Percentiles rank a stretch among this genome's conserved stretches.
These are phyloP conservation scores for Sugiyamaella valdiviana DNA, from an alignment of 805 yeast genomes.

Conservation along the genomic window DNA sequence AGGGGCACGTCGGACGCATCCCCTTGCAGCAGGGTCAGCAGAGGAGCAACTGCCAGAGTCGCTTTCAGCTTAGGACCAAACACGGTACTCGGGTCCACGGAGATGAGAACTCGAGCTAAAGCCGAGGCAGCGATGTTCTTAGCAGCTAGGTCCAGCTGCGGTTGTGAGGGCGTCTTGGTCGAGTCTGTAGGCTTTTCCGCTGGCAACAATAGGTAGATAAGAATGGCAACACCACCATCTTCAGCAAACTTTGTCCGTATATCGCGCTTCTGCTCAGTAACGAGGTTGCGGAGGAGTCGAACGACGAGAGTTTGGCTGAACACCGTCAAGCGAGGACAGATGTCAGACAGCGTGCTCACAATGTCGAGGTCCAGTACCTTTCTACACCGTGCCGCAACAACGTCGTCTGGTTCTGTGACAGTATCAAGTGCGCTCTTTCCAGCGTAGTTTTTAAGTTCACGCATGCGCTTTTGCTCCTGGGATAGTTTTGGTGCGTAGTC, in stretches of 20 bases:
- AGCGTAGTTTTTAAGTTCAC: slow-evolving; percentile 26
- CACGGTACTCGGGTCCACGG: slow-evolving; percentile 31
- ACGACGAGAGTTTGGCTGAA: slow-evolving; percentile 26
- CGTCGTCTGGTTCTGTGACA: slow-evolving; percentile 18
- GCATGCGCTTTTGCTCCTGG: slow-evolving; percentile 26
- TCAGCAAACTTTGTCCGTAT: slow-evolving; percentile 26
- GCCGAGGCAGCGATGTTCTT: slow-evolving; percentile 26
- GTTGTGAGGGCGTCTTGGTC: background rate
- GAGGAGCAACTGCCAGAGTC: slow-evolving; percentile 28
- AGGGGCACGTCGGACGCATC: slow-evolving; percentile 24
- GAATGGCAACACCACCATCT: slow-evolving; percentile 33
- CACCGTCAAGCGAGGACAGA: slow-evolving; percentile 20
- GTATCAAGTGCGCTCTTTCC: slow-evolving; percentile 23
- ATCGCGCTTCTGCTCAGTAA: slow-evolving; percentile 18
- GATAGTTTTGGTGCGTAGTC: slow-evolving; percentile 30
- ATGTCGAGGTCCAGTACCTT: slow-evolving; percentile 25
- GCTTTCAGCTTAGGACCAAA: slow-evolving; percentile 31
- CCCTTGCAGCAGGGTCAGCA: slow-evolving; percentile 25
- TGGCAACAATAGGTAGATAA: slow-evolving; percentile 26
- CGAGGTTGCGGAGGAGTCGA: slow-evolving; percentile 27
- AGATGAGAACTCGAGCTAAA: slow-evolving; percentile 32
- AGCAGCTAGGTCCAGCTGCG: slow-evolving; percentile 9
- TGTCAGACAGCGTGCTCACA: slow-evolving; percentile 20
- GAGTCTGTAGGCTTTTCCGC: slow-evolving; percentile 7
- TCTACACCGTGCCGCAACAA: slow-evolving; percentile 22